Base-by-base conservation (phyloP, 345 rosid species). In the Linum tenue region DNA sequence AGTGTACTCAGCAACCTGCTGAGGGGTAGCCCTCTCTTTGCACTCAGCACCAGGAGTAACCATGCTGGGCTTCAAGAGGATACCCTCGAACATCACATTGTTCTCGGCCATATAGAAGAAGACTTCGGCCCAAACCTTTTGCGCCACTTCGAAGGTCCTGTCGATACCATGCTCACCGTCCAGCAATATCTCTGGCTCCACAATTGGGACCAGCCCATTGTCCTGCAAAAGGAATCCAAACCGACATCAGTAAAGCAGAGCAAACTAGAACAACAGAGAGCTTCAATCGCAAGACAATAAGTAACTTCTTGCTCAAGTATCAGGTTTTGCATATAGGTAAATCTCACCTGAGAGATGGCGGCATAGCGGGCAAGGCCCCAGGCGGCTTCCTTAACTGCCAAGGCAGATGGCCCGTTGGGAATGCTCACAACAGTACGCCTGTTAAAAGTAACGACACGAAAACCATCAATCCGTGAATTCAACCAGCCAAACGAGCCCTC, bases 361-460 rank as follows among this genome's bases (percentile, higher is more conserved):
- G 96, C 99, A 65, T 94, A 90, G 62, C 99, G 89, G 37, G 99
- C 97, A 59, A 94, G 96, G 51, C 99, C 99, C 99, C 99, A 90
- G 66, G 99, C 96, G 5, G 99, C 97, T 86, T 94, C 99, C 75
- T 86, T 94, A 63, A 94, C 97, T 0, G 97, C 99, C 62, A 94
- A 67, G 63, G 96, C 92, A 67, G 96, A 85, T 55, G 97, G 97
- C 37, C 99, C 99, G 10, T 94, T 90, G 66, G 99, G 99, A 72
- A 94, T 94, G 95, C 99, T 94, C 83, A 90, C 95, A 36, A 94
- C 96, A 0, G 97, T 88, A 73, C 99, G 97, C 99, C 97, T 94
- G 75, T 39, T 71, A 35, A 71, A 44, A 2, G 39, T 72, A 17
- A 17, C 59, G 37, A 16, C 7, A 37, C 60, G 39, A 55, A 59